Base-by-base conservation (phyloP, 1,284 basidiomycete genomes). In the Sphagnurus paluster region DNA sequence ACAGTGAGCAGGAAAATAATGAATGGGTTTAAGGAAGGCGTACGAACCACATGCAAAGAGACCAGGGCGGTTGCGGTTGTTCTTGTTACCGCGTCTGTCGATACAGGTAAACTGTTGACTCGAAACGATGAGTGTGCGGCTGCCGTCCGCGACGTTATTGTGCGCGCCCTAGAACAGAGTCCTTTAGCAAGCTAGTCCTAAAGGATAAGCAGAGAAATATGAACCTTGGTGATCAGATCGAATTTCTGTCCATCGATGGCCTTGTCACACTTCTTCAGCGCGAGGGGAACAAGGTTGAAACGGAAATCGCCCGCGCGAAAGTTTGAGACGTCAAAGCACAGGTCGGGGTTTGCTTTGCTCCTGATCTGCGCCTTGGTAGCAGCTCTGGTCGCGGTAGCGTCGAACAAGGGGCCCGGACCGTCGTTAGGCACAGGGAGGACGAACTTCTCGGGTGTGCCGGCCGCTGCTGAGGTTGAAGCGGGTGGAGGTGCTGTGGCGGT, bases 91-190 rank as follows among this genome's bases (percentile, higher is more conserved):
- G 39, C 49, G 45, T 16, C 57, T 53, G 39, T 60, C 57, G 17
- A 60, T 48, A 39, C 57, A 61, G 21, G 55, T 61, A 14, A 61
- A 48, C 26, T 61, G 59, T 37, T 61, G 57, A 30, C 50, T 56
- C n/a, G 59, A 61, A 2, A 58, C 56, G 13, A 58, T 56, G 16
- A 61, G 29, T 2, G 56, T 56, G 17, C 50, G 40, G 30, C 49
- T 57, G 10, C 54, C 56, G 29, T 59, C 48, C 13, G 37, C 34
- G 9, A 53, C 48, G 41, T 48, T 42, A 16, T 53, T 53, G 23
- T 53, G 52, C 25, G 14, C 45, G 10, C 52, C 52, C 51, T 50
- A 14, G 6, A 6, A 17, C 14, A 21, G 11, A 14, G 13, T 17
- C 8, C 9, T 24, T n/a, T 10, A 19, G 29, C 17, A 32, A 29